Base-by-base conservation (phyloP, 495 filamentous ascomycete genomes). In the Astrothelium macrocarpum region DNA sequence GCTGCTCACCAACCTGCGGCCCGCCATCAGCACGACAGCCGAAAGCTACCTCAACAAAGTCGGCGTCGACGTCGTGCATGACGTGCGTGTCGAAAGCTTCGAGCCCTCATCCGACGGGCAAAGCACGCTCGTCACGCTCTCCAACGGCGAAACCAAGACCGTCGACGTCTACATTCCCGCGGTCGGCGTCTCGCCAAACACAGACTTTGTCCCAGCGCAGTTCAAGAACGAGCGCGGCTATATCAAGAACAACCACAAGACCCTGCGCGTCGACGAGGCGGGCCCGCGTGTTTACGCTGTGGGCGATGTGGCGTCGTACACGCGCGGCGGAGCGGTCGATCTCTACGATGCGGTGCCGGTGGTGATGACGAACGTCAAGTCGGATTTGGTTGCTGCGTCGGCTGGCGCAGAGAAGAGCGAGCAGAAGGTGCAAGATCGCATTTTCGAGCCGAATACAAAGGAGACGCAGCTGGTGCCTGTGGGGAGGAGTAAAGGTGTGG, bases 401-500 rank as follows among this genome's bases (percentile, higher is more conserved):
- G 29, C 64, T 14, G 64, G 64, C 18, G 53, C 2, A 11, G 42
- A 64, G 56, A 46, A 49, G 43, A 28, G 26, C 23, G 31, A 61
- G 14, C 20, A 18, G 46, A 59, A 58, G 28, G 56, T 66, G 3
- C 59, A 62, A 29, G 74, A 78, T 62, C 39, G 66, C n/a, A 62
- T 59, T 25, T 77, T 72, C 65, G 68, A 66, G 28, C 29, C 60
- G 28, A 73, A 75, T 31, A 28, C 65, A 9, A 61, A 45, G 29
- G 76, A 78, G 67, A 67, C 71, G 64, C 74, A 77, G 68, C 64
- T 81, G 43, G 80, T 84, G 56, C 83, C 85, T 0, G 78, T 86
- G 63, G 85, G 84, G 0, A 69, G 66, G 42, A 76, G 69, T 39
- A 78, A 76, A 56, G 83, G 82, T 14, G 81, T 87, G 36, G 85